Conservation (phyloP, 2,329 filamentous ascomycete genomes). For the Neopestalotiopsis sp. region DNA sequence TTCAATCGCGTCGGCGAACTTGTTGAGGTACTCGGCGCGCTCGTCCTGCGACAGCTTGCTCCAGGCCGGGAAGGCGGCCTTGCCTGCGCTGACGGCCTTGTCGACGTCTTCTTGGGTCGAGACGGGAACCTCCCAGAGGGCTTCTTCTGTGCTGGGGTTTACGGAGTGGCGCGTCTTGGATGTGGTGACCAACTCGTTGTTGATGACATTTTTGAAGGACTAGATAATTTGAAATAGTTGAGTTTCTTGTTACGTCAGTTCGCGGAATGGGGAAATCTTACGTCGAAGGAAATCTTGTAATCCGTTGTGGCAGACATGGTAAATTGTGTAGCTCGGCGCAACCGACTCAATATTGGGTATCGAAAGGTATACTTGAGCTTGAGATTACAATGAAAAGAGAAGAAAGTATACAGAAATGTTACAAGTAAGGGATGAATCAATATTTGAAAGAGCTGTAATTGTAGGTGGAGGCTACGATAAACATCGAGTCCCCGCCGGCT, state of each 20-base stretch:
- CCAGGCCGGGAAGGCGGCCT: slow-evolving; percentile 1
- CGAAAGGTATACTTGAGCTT: neutral
- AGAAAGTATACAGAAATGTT: neutral
- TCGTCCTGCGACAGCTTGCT: slow-evolving; percentile 24
- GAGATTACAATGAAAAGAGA: neutral
- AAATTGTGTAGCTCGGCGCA: neutral
- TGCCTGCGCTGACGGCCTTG: neutral
- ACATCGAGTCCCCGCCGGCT: neutral
- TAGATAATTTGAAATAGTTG: neutral
- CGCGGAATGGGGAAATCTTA: slow-evolving; percentile 11
- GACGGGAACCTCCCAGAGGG: slow-evolving; percentile 8
- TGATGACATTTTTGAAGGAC: slow-evolving; percentile 12
- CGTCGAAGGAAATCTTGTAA: slow-evolving; percentile 20
- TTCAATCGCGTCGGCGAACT: slow-evolving; percentile 23
- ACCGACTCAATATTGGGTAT: neutral
- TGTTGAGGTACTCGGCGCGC: slow-evolving; percentile 26
- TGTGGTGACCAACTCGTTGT: slow-evolving; percentile 3
- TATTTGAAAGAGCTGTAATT: neutral
- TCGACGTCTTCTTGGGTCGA: slow-evolving; percentile 8
- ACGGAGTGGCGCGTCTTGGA: slow-evolving; percentile 6
- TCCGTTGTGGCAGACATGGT: slow-evolving; percentile 16
- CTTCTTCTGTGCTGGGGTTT: slow-evolving; percentile 8
- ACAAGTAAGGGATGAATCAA: neutral
- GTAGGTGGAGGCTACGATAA: neutral
- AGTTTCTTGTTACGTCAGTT: neutral